These are phyloP conservation scores for Corymbia calophylla DNA, from an alignment of 441 rosid genomes.

Conservation along the genomic window DNA sequence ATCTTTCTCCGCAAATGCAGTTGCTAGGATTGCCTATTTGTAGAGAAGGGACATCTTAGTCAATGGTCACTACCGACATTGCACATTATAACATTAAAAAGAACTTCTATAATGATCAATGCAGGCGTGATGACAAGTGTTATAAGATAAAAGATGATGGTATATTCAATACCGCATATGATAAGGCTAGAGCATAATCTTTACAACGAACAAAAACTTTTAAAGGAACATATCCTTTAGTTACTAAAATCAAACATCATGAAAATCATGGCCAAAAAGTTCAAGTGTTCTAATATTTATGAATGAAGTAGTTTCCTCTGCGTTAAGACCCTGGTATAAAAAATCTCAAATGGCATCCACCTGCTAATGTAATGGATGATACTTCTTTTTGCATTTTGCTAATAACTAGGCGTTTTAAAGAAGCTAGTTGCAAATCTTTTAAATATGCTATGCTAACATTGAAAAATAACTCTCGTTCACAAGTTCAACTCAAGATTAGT, in stretches of 20 bases:
- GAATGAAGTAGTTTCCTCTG: background rate
- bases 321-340: background rate
- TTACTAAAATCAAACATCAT: background rate
- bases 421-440: background rate
- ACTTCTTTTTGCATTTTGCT: background rate
- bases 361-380: background rate
- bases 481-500: background rate
- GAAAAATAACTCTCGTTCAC: background rate
- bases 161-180: background rate
- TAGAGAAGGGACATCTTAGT: background rate
- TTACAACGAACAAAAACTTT: background rate
- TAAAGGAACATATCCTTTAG: background rate
- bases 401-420: background rate
- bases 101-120: background rate
- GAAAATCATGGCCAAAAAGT: background rate
- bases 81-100: background rate
- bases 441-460: background rate
- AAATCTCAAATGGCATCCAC: background rate
- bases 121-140: background rate
- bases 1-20: constrained; percentile 67
- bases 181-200: background rate
- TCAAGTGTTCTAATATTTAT: background rate
- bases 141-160: background rate
- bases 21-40: constrained; percentile 70
- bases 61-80: background rate